phyloP scores from a whole-genome alignment of 768 basidiomycete genomes.

The Crucibulum laeve region DNA sequence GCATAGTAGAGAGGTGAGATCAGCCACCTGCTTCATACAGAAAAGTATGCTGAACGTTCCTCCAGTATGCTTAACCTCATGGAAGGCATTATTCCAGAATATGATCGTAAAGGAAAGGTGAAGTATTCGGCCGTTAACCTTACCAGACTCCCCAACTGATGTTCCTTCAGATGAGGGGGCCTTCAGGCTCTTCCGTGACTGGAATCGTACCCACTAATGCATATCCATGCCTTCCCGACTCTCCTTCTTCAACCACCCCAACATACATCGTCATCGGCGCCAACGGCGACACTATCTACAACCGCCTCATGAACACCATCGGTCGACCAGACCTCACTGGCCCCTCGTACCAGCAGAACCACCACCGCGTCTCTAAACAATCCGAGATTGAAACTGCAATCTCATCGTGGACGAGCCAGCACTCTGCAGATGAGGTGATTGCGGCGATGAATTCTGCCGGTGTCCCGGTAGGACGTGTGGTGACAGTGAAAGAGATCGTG shows the following conservation, averaged over 20 bases:
- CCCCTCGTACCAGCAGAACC: slow-evolving; percentile 49
- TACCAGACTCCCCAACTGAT: not conserved
- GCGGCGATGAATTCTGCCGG: slow-evolving; percentile 43
- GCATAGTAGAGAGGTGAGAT: slow-evolving; percentile 68
- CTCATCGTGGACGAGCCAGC: slow-evolving; percentile 49
- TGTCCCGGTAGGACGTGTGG: slow-evolving; percentile 63
- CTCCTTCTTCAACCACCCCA: slow-evolving; percentile 31
- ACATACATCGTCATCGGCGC: slow-evolving; percentile 69
- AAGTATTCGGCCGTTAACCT: not conserved
- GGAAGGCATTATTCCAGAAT: slow-evolving; percentile 76
- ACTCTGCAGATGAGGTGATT: slow-evolving; percentile 50
- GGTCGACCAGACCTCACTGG: slow-evolving; percentile 57
- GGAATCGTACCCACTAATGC: slow-evolving; percentile 76
- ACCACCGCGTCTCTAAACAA: slow-evolving; percentile 60
- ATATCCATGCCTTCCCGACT: slow-evolving; percentile 57
- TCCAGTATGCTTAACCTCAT: slow-evolving; percentile 77
- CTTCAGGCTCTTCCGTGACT: slow-evolving; percentile 71
- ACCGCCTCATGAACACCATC: slow-evolving; percentile 58
- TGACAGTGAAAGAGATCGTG: slow-evolving; percentile 58
- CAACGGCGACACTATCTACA: slow-evolving; percentile 69
- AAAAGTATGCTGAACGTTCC: not conserved
- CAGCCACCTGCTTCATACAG: too few relatives aligned
- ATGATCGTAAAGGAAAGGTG: slow-evolving; percentile 67
- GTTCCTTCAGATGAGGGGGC: slow-evolving; percentile 54
- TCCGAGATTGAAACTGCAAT: slow-evolving; percentile 63